Evolutionary conservation across 2,329 filamentous ascomycete genomes (phyloP).

Genomic region (Aspergillus aculeatinus): DNA sequence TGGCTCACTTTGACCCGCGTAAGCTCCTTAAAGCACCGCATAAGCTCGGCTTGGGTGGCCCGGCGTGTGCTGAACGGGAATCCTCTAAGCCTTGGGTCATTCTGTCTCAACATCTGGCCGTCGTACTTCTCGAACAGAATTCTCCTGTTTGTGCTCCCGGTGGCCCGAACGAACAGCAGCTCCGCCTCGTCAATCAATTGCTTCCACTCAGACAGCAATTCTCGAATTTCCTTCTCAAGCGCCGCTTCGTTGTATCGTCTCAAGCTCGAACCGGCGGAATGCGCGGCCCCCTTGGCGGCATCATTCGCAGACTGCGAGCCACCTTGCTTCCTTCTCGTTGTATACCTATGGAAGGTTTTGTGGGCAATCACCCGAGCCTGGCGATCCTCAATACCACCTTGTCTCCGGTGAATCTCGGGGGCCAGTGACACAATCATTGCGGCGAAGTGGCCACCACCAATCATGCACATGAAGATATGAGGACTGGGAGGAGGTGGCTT

Average conservation of each 20-base stretch:
- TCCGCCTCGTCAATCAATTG: slow-evolving; percentile 78
- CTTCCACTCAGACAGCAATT: slow-evolving; percentile 81
- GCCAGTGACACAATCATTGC: slow-evolving; percentile 91
- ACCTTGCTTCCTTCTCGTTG: slow-evolving; percentile 92
- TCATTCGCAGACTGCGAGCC: slow-evolving; percentile 93
- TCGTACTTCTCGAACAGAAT: slow-evolving; percentile 92
- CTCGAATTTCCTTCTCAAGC: slow-evolving; percentile 81
- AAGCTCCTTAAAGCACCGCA: slow-evolving; percentile 90
- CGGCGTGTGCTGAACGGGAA: slow-evolving; percentile 93
- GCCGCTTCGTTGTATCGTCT: slow-evolving; percentile 94
- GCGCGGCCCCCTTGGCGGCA: slow-evolving; percentile 86
- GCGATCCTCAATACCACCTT: slow-evolving; percentile 70
- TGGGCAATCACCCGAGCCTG: slow-evolving; percentile 88
- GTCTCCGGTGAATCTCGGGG: slow-evolving; percentile 71
- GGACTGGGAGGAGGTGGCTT: slow-evolving; percentile 59
- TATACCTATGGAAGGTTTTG: slow-evolving; percentile 98
- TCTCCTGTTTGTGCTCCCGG: slow-evolving; percentile 78
- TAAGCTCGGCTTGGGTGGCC: slow-evolving; percentile 89
- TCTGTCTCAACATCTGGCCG: slow-evolving; percentile 74
- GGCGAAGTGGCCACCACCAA: slow-evolving; percentile 94
- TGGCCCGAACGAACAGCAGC: slow-evolving; percentile 84
- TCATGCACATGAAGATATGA: slow-evolving; percentile 97
- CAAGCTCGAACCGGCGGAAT: slow-evolving; percentile 87
- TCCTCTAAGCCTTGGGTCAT: slow-evolving; percentile 76
- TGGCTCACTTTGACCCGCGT: slow-evolving; percentile 84